Conservation (phyloP, 176 grass and related monocot species). For the Triticum monococcum region DNA sequence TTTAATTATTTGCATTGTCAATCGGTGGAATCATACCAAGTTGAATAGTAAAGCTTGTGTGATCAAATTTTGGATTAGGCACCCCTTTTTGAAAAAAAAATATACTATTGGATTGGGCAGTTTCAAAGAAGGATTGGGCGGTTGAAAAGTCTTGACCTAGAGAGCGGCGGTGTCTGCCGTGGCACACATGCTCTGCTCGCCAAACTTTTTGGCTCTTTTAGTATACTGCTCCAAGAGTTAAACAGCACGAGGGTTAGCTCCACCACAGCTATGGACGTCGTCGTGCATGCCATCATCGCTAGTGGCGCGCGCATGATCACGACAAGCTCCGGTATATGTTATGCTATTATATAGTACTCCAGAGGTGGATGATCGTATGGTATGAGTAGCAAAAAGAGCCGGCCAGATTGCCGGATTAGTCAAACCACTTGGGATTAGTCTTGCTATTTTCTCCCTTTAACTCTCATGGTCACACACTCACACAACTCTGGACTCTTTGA, state of each 20-base stretch:
- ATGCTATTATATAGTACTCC: too few species aligned
- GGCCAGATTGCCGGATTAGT: neutral
- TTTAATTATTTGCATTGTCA: neutral
- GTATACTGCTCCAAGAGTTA: neutral
- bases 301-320: constrained; percentile 20
- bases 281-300: neutral
- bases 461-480: neutral
- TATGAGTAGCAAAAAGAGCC: neutral
- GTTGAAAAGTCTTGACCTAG: neutral
- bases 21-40: neutral
- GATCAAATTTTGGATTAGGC: neutral
- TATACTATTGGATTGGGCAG: neutral
- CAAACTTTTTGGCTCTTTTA: constrained; percentile 7
- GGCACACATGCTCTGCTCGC: constrained; percentile 4
- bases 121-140: neutral
- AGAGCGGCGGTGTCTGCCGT: neutral
- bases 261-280: too few species aligned
- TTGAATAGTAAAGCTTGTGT: neutral
- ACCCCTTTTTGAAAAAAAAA: too few species aligned
- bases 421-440: neutral
- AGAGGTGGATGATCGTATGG: neutral
- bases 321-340: neutral
- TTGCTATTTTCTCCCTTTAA: neutral
- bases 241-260: neutral
- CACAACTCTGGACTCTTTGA: too few species aligned